phyloP scores from a whole-genome alignment of 2,329 filamentous ascomycete species.

The Magnaporthiopsis rhizophila region DNA sequence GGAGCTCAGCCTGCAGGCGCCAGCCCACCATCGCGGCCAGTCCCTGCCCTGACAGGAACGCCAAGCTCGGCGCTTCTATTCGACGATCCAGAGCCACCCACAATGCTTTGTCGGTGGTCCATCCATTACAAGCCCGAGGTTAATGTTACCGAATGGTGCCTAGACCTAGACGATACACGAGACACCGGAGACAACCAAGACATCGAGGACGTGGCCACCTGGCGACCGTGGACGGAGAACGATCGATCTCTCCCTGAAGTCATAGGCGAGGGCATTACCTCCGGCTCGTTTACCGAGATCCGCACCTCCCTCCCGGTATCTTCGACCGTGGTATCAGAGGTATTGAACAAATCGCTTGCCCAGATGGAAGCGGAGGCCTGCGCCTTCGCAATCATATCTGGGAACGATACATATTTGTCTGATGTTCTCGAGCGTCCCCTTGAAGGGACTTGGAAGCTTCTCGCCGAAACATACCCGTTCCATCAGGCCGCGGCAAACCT shows the following conservation, averaged over 20 bases:
- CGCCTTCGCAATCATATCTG: background rate
- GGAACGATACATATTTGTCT: no score
- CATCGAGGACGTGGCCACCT: slow-evolving; percentile 3
- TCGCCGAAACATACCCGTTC: background rate
- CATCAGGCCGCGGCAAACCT: slow-evolving; percentile 8
- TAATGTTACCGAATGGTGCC: no score
- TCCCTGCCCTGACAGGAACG: background rate
- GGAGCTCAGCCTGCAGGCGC: background rate
- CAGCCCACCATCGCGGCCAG: background rate
- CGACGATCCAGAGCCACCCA: background rate
- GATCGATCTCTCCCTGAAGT: background rate
- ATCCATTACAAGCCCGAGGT: background rate
- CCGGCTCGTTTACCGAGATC: background rate
- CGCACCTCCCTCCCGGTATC: background rate
- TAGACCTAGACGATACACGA: background rate
- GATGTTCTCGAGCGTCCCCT: background rate
- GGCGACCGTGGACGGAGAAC: background rate
- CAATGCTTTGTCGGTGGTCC: slow-evolving; percentile 2
- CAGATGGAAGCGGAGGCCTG: background rate
- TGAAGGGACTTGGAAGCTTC: background rate
- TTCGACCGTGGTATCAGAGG: background rate
- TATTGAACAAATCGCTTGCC: background rate
- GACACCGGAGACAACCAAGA: background rate
- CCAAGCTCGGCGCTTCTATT: background rate
- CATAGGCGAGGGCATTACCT: background rate